Percentiles rank a stretch among this genome's conserved stretches.
These are phyloP conservation scores for Candolleomyces eurysporus DNA, from an alignment of 768 basidiomycete genomes.

Conservation along the genomic window DNA sequence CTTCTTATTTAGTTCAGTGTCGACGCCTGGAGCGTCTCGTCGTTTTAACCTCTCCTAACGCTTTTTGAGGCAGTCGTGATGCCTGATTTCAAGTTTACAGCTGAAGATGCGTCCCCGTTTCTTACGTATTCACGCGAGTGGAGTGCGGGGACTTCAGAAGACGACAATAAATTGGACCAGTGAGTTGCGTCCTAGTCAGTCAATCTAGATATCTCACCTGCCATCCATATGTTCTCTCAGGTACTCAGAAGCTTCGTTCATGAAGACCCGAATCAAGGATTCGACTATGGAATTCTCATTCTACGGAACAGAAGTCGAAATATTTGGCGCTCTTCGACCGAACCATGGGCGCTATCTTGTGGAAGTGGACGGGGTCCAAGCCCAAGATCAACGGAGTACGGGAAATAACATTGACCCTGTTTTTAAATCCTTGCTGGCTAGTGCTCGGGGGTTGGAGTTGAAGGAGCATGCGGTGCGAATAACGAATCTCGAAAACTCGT, in stretches of 20 bases:
- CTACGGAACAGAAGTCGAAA: constrained; percentile 48
- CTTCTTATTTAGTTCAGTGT: too few species aligned
- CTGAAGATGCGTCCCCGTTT: constrained; percentile 5
- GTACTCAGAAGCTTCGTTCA: constrained; percentile 39
- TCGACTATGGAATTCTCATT: constrained; percentile 41
- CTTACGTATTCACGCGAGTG: not conserved
- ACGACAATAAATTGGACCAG: not conserved
- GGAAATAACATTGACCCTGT: constrained; percentile 27
- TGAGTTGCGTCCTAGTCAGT: not conserved
- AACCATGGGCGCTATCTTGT: constrained; percentile 49
- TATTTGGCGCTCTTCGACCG: constrained; percentile 49
- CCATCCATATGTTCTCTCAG: constrained; percentile 14
- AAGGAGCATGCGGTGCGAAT: constrained; percentile 37
- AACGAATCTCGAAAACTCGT: constrained; percentile 22
- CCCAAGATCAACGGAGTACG: constrained; percentile 12
- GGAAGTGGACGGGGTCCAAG: constrained; percentile 32
- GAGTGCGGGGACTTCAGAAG: not conserved
- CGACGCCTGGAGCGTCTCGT: too few species aligned
- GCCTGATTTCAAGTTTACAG: constrained; percentile 1
- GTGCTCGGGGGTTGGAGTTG: constrained; percentile 26
- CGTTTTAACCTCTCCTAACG: too few species aligned
- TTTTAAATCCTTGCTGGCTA: constrained; percentile 44
- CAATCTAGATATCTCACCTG: not conserved
- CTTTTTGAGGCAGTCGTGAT: not conserved
- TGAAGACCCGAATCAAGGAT: constrained; percentile 27